Conservation (phyloP, 2,329 filamentous ascomycete genomes). For the Aspergillus novofumigatus region DNA sequence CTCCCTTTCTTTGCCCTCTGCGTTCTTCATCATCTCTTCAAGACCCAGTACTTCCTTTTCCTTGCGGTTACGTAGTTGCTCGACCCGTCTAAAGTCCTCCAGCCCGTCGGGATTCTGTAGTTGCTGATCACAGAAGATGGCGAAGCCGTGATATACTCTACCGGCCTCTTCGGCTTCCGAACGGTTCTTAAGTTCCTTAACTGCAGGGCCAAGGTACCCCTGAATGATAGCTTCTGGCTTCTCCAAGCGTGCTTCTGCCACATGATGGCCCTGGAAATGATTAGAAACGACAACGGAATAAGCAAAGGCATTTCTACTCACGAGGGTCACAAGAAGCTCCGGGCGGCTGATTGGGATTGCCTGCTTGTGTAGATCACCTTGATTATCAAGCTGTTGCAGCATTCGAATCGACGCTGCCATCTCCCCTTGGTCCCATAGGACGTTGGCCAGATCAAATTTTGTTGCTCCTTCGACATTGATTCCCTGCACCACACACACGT, state of each 20-base stretch:
- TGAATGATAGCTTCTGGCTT: conserved; percentile 87
- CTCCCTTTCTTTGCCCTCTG: conserved; percentile 50
- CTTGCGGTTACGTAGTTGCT: conserved; percentile 75
- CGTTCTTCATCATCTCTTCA: conserved; percentile 53
- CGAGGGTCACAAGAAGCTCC: conserved; percentile 77
- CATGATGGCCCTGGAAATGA: conserved; percentile 63
- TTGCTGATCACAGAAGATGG: conserved; percentile 90
- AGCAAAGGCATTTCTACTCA: conserved; percentile 29
- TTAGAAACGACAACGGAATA: conserved; percentile 3
- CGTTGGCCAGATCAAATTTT: conserved; percentile 78
- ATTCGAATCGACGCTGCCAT: conserved; percentile 84
- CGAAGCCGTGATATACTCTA: conserved; percentile 90
- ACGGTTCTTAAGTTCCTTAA: conserved; percentile 71
- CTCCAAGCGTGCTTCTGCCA: conserved; percentile 84
- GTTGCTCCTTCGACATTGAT: conserved; percentile 73
- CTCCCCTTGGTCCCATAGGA: conserved; percentile 92
- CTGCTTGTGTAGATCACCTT: conserved; percentile 62
- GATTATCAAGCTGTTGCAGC: conserved; percentile 67
- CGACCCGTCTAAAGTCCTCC: conserved; percentile 77
- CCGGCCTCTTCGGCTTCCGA: conserved; percentile 70
- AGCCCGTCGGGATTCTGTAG: conserved; percentile 79
- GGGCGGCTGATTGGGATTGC: conserved; percentile 68
- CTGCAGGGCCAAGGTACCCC: conserved; percentile 77
- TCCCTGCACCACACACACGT: conserved; percentile 64
- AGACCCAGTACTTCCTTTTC: conserved; percentile 74